phyloP scores from a whole-genome alignment of 2,329 filamentous ascomycete species.

The Colletotrichum cordylinicola region DNA sequence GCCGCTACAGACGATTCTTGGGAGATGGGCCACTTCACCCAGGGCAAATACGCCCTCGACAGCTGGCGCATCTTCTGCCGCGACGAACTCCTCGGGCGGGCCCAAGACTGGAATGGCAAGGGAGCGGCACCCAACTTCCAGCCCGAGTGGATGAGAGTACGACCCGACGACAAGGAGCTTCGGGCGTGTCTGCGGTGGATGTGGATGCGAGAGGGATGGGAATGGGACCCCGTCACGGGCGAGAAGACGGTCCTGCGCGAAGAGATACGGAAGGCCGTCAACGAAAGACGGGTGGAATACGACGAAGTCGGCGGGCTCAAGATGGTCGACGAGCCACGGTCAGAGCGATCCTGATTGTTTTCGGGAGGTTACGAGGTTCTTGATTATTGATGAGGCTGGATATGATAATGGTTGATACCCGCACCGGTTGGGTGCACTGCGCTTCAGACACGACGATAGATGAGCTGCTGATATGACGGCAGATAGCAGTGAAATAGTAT shows the following conservation, averaged over 20 bases:
- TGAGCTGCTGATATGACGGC: not conserved
- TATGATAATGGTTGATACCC: slow-evolving; percentile 13
- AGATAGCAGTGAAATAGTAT: not conserved
- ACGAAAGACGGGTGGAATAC: slow-evolving; percentile 62
- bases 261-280: slow-evolving; percentile 61
- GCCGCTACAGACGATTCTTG: slow-evolving; percentile 56
- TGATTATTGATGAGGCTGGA: not conserved
- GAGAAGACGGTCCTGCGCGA: slow-evolving; percentile 58
- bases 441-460: not conserved
- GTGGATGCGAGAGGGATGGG: slow-evolving; percentile 87
- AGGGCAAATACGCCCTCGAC: slow-evolving; percentile 83
- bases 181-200: slow-evolving; percentile 87
- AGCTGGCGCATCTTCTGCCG: slow-evolving; percentile 95
- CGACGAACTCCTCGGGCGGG: slow-evolving; percentile 73
- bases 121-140: slow-evolving; percentile 63
- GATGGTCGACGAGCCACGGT: slow-evolving; percentile 33
- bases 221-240: slow-evolving; percentile 79
- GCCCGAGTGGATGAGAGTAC: slow-evolving; percentile 89
- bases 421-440: not conserved
- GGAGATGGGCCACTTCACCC: slow-evolving; percentile 87
- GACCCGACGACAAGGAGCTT: slow-evolving; percentile 87
- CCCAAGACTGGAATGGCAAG: slow-evolving; percentile 70
- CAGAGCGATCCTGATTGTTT: not conserved
- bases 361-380: not conserved
- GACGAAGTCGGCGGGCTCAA: slow-evolving; percentile 54